Evolutionary conservation across 768 basidiomycete species (phyloP).

Genomic region (Pleurotus djamor): DNA sequence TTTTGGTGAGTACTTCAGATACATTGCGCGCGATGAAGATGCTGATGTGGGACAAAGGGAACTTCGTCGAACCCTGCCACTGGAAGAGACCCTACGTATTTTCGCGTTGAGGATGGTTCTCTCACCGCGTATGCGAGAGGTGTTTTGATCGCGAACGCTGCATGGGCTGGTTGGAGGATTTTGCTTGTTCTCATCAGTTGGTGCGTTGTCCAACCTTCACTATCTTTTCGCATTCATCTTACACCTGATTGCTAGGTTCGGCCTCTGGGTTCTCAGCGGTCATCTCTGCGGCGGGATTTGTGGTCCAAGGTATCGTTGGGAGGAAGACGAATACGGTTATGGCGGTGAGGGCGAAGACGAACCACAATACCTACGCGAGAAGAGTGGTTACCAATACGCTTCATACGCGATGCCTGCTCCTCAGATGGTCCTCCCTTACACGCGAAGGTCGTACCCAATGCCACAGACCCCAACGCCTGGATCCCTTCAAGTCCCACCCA

Average conservation of each 20-base stretch:
- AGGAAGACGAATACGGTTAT: conserved; percentile 55
- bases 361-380: conserved; percentile 36
- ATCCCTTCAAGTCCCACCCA: neutral
- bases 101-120: conserved; percentile 57
- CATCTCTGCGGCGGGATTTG: conserved; percentile 80
- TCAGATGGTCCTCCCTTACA: neutral
- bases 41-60: neutral
- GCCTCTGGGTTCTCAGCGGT: conserved; percentile 77
- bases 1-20: neutral
- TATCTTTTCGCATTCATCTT: neutral
- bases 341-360: conserved; percentile 35
- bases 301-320: conserved; percentile 83
- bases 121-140: conserved; percentile 79
- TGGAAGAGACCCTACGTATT: conserved; percentile 74
- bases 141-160: conserved; percentile 75
- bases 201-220: conserved; percentile 34
- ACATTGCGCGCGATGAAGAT: too few relatives aligned
- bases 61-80: neutral
- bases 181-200: conserved; percentile 70
- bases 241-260: conserved; percentile 44
- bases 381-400: conserved; percentile 43
- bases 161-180: conserved; percentile 77
- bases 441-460: conserved; percentile 5
- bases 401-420: conserved; percentile 10
- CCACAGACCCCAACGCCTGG: neutral